These are phyloP conservation scores for Kalanchoe fedtschenkoi DNA, from an alignment of 164 flowering plant genomes.

Conservation along the genomic window DNA sequence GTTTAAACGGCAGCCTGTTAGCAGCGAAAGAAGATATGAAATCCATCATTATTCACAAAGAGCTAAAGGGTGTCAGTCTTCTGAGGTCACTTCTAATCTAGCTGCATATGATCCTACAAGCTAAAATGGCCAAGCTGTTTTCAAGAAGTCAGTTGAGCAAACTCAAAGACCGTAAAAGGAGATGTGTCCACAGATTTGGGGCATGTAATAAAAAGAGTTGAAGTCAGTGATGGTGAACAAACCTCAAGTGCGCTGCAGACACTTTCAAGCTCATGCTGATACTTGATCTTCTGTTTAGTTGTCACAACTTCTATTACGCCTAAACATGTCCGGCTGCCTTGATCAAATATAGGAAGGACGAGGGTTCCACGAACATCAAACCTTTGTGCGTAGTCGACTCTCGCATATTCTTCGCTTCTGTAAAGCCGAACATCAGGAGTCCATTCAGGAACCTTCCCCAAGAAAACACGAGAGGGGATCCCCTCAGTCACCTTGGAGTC, in stretches of 20 bases:
- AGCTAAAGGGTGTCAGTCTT: too few species aligned
- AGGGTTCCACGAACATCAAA: conserved; percentile 65
- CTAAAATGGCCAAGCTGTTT: too few species aligned
- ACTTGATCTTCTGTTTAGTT: conserved; percentile 43
- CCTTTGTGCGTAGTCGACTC: conserved; percentile 49
- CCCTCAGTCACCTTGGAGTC: conserved; percentile 42
- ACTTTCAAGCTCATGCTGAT: conserved; percentile 49
- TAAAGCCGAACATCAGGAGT: conserved; percentile 79
- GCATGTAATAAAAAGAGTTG: neutral
- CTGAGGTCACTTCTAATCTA: neutral
- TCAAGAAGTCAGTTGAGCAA: too few species aligned
- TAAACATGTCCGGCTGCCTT: conserved; percentile 56
- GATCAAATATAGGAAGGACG: conserved; percentile 80
- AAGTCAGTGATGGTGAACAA: conserved; percentile 1
- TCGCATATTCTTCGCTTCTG: conserved; percentile 58
- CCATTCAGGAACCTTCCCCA: conserved; percentile 79
- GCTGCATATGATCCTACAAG: neutral
- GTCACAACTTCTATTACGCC: conserved; percentile 81
- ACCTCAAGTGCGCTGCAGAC: conserved; percentile 93
- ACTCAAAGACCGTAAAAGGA: too few species aligned
- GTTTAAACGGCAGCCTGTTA: neutral
- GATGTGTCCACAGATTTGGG: too few species aligned
- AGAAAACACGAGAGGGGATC: conserved; percentile 71
- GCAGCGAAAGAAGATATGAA: neutral
- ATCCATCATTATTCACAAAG: too few species aligned